Base-by-base conservation (phyloP, 2,329 filamentous ascomycete species). In the Penicillium sumatraense region DNA sequence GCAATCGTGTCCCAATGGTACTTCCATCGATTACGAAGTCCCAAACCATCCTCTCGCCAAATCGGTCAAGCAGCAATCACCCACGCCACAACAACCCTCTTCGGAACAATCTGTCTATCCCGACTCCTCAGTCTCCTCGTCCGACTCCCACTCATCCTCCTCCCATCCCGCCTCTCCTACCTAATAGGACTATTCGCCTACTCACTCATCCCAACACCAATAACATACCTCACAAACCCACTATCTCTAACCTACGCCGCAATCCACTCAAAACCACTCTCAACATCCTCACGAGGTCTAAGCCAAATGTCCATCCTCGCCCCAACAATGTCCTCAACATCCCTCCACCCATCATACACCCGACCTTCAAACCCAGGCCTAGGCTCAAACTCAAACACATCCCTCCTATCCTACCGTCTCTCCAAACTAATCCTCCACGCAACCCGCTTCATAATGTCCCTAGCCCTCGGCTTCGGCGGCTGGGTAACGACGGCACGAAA, bases 1-100 rank as follows among this genome's bases (percentile, higher is more conserved):
- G 95, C 95, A 10, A 96, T 93, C 0, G 93, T 98, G 21, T 96
- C 91, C 36, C 95, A 99, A 74, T 99, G 95, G 95, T 99, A 99
- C 75, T 99, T 98, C 74, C 93, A 98, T 74, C 91, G 95, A 59
- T 89, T 96, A 65, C 86, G 87, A 4, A 84, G 87, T 10, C 91
- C 93, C 5, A 81, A 88, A 8, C 87, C 92, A 2, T 87, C 90
- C 0, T 93, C 91, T 1, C 82, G 83, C 53, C 88, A 93, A 52
- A 89, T 98, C 45, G 91, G 98, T 23, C 81, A 85, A 58, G 93
- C 93, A 6, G 93, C 93, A 13, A 80, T 96, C 41, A 81, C 82
- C 47, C 95, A 99, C 75, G 89, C 93, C 2, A 80, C 86, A 13
- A 93, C 91, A 14, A 93, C 91, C 2, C 87, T 97, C 33, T 96